Base-by-base conservation (phyloP, 495 filamentous ascomycete species). In the Apiosordaria backusii region DNA sequence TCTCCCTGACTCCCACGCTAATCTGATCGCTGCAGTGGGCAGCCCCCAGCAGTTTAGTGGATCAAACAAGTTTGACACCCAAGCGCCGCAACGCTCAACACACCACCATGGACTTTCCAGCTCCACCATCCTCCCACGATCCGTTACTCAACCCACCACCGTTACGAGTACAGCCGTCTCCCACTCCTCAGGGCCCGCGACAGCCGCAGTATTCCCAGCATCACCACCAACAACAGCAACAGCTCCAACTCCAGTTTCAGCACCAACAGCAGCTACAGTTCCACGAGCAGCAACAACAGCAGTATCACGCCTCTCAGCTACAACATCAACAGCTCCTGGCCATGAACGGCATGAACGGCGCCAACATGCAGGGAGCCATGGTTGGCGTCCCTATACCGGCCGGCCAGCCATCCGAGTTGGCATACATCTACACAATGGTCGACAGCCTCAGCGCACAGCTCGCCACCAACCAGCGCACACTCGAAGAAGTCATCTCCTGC, bases 361-460 rank as follows among this genome's bases (percentile, higher is more conserved):
- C 70, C 65, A 77, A 76, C 67, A 75, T 78, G 70, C 75, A 75
- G 40, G 77, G 74, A 57, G 78, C 70, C 64, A 85, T 86, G 66
- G 73, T 80, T 29, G 76, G 79, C 58, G 75, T 87, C 60, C 88
- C 90, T 21, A 88, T 89, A 72, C 89, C 88, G 63, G 90, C 91
- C 23, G 91, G 92, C 21, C 91, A 94, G 71, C 90, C 94, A 79
- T 90, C 91, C 79, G 92, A 96, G 74, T 85, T 95, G 66, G 91
- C 92, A 72, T 89, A 91, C 74, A 85, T 96, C 54, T 93, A 92
- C 74, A 84, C 87, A 57, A 89, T 93, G 85, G 89, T 96, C 19
- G 83, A 93, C 64, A 89, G 94, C 74, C 79, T 96, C 68, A 91
- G 88, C 66, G 85, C 88, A 24, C 84, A 91, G 65, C 82, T 93